A percentile compares a stretch with the other conserved stretches of the same genome.
Evolutionary conservation across 2,329 filamentous ascomycete genomes (phyloP).

Genomic region (Lithohypha guttulata): DNA sequence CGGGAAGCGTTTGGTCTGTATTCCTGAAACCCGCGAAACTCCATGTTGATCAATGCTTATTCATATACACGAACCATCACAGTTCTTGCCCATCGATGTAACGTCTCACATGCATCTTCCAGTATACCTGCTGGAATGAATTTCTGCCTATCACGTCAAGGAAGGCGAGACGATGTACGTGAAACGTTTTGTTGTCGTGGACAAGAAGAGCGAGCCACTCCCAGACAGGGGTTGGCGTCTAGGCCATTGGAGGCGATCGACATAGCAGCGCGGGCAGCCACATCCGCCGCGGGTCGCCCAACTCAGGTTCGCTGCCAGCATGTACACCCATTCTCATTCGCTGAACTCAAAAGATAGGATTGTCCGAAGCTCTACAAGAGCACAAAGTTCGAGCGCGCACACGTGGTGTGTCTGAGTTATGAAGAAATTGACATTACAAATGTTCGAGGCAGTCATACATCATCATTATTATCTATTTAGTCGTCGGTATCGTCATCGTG

Average conservation of each 20-base stretch:
- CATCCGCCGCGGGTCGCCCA: not conserved
- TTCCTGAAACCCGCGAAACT: conserved; percentile 7
- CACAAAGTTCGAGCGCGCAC: too few species aligned
- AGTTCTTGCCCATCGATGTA: not conserved
- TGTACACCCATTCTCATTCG: too few species aligned
- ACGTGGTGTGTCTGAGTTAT: too few species aligned
- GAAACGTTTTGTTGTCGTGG: not conserved
- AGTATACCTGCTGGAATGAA: not conserved
- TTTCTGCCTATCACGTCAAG: not conserved
- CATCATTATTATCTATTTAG: too few species aligned
- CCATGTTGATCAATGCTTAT: not conserved
- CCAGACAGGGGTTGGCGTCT: too few species aligned
- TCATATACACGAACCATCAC: too few species aligned
- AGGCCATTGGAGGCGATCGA: not conserved
- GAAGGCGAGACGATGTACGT: not conserved
- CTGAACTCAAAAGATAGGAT: too few species aligned
- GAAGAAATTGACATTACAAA: too few species aligned
- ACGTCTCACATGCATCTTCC: not conserved
- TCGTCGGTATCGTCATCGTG: too few species aligned
- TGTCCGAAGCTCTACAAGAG: too few species aligned
- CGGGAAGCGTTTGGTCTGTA: conserved; percentile 10
- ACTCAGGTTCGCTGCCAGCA: too few species aligned
- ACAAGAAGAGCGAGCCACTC: not conserved
- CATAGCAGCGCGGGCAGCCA: conserved; percentile 3
- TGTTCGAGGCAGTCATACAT: too few species aligned